phyloP scores from a whole-genome alignment of 139 green algal species.

The Chlamydomonas incerta region DNA sequence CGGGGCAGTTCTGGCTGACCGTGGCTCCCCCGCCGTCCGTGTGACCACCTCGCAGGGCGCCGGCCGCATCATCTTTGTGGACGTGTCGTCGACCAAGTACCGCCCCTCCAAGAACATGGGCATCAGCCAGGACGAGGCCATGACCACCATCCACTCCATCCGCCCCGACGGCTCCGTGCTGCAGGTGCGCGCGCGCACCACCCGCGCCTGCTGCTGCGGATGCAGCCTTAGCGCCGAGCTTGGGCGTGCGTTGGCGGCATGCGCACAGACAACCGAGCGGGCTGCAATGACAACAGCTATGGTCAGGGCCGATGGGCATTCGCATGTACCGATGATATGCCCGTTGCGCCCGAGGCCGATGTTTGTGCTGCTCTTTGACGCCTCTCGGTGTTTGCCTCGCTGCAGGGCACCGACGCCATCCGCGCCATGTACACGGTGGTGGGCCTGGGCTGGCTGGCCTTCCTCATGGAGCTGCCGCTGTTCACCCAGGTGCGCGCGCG shows the following conservation, averaged over 20 bases:
- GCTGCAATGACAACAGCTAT: too few species aligned
- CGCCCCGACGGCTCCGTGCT: conserved; percentile 64
- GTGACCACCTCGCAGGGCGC: neutral
- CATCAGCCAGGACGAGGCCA: conserved; percentile 74
- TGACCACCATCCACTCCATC: conserved; percentile 85
- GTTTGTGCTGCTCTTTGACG: too few species aligned
- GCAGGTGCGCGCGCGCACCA: neutral
- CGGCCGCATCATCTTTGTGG: conserved; percentile 67
- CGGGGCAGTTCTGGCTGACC: too few species aligned
- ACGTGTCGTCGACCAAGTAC: conserved; percentile 66
- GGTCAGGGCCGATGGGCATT: too few species aligned
- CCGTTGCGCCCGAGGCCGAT: too few species aligned
- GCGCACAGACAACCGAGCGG: too few species aligned
- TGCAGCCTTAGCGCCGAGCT: too few species aligned
- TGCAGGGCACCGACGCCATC: conserved; percentile 73
- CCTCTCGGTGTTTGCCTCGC: too few species aligned
- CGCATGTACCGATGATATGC: too few species aligned
- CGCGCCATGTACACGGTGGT: conserved; percentile 72
- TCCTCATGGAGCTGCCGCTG: conserved; percentile 71
- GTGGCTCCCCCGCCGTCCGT: too few species aligned
- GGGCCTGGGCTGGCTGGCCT: conserved; percentile 78
- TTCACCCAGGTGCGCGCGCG: conserved; percentile 40
- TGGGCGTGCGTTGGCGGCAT: too few species aligned
- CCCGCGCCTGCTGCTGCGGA: too few species aligned
- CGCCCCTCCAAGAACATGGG: conserved; percentile 63